Percentiles rank a stretch among this genome's conserved stretches.
phyloP scores from a whole-genome alignment of 192 early-diverging fungal species.

The Powellomyces hirtus region DNA sequence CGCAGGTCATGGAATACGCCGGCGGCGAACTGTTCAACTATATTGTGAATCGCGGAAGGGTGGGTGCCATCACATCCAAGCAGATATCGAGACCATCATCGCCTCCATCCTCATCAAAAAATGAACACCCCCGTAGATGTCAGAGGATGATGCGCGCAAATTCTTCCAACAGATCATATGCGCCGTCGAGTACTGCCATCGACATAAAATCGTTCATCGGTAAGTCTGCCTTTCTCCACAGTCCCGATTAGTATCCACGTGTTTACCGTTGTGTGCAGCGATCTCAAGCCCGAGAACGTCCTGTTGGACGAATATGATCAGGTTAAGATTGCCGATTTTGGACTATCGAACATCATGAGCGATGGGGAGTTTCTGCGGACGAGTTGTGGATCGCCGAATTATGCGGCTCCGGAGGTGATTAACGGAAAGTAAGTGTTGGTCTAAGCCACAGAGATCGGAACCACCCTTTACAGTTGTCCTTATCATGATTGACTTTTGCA shows the following conservation, averaged over 20 bases:
- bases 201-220: slow-evolving; percentile 55
- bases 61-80: slow-evolving; percentile 24
- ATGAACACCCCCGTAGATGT: slow-evolving; percentile 30
- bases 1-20: slow-evolving; percentile 83
- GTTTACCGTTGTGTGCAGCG: slow-evolving; percentile 20
- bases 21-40: slow-evolving; percentile 96
- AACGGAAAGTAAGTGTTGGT: slow-evolving; percentile 67
- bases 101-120: neutral
- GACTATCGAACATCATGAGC: slow-evolving; percentile 50
- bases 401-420: slow-evolving; percentile 72
- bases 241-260: neutral
- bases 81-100: too few species aligned
- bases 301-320: slow-evolving; percentile 55
- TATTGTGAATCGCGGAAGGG: slow-evolving; percentile 76
- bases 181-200: slow-evolving; percentile 61
- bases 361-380: slow-evolving; percentile 60
- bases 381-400: slow-evolving; percentile 57
- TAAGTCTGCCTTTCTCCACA: too few species aligned
- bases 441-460: too few species aligned
- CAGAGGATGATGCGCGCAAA: slow-evolving; percentile 50
- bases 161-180: slow-evolving; percentile 59
- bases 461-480: slow-evolving; percentile 57
- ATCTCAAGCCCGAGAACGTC: slow-evolving; percentile 60
- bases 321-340: slow-evolving; percentile 64
- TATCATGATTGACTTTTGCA: slow-evolving; percentile 36